Percentiles rank a stretch among this genome's conserved stretches.
Conservation (phyloP, 257 asterid species). For the Apocynum venetum region DNA sequence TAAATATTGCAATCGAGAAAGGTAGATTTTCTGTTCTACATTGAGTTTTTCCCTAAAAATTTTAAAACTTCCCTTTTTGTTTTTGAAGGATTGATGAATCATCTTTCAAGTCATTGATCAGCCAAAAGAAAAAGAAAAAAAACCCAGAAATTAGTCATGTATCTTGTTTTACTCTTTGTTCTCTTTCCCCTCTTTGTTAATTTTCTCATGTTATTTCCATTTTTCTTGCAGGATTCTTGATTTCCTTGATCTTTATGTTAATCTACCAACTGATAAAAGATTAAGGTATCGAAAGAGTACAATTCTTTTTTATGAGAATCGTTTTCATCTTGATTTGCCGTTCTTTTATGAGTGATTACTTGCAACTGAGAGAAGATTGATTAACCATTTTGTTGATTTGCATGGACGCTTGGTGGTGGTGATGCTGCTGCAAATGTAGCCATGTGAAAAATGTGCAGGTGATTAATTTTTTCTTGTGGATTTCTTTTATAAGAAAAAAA, state of each 20-base stretch:
- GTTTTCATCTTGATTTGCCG: not conserved
- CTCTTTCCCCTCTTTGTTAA: not conserved
- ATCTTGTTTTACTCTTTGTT: not conserved
- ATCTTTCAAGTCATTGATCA: too few relatives aligned
- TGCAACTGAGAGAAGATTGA: too few relatives aligned
- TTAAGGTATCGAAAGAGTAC: constrained; percentile 21
- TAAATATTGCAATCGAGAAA: constrained; percentile 36
- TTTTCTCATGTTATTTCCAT: not conserved
- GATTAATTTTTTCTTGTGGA: not conserved
- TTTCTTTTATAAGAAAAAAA: not conserved
- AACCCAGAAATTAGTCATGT: too few relatives aligned
- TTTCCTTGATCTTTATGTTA: constrained; percentile 36
- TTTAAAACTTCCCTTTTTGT: not conserved
- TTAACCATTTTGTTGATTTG: not conserved
- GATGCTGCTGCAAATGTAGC: constrained; percentile 25
- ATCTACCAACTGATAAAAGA: constrained; percentile 42
- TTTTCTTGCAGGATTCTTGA: constrained; percentile 42
- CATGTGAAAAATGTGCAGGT: constrained; percentile 54
- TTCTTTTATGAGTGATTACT: too few relatives aligned
- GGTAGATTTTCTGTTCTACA: constrained; percentile 17
- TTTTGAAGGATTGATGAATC: too few relatives aligned
- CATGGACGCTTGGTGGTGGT: not conserved
- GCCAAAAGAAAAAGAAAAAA: too few relatives aligned
- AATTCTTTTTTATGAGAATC: not conserved
- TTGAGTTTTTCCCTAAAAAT: not conserved